phyloP scores from a whole-genome alignment of 2,329 filamentous ascomycete species.

The Phyllachora maydis region DNA sequence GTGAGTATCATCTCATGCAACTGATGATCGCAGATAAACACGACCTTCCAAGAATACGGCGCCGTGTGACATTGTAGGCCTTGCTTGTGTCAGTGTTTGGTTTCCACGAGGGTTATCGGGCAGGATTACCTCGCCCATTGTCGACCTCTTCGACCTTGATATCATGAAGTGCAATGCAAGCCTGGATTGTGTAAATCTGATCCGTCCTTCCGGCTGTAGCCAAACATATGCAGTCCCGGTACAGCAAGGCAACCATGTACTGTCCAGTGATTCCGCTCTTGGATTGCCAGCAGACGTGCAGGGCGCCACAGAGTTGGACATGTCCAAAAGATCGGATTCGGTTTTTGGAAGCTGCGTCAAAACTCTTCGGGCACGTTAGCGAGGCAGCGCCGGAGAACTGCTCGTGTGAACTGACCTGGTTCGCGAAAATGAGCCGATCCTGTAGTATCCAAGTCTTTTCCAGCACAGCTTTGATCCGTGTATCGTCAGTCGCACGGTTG shows the following conservation, averaged over 20 bases:
- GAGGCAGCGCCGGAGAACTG: too few species aligned
- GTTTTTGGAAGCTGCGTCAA: slow-evolving; percentile 32
- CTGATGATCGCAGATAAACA: slow-evolving; percentile 59
- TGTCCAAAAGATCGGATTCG: slow-evolving; percentile 67
- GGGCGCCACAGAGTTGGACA: slow-evolving; percentile 59
- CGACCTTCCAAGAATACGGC: slow-evolving; percentile 77
- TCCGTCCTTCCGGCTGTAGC: slow-evolving; percentile 45
- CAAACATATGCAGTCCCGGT: slow-evolving; percentile 59
- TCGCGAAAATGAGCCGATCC: slow-evolving; percentile 55
- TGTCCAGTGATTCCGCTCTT: slow-evolving; percentile 46
- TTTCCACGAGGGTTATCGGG: slow-evolving; percentile 5
- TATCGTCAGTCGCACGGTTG: slow-evolving; percentile 67
- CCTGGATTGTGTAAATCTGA: slow-evolving; percentile 50
- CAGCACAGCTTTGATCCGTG: slow-evolving; percentile 44
- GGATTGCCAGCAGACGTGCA: slow-evolving; percentile 69
- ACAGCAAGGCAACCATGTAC: slow-evolving; percentile 76
- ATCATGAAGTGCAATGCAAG: slow-evolving; percentile 48
- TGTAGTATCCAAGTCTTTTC: slow-evolving; percentile 74
- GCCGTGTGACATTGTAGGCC: slow-evolving; percentile 75
- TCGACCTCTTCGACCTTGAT: slow-evolving; percentile 50
- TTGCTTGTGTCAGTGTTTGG: slow-evolving; percentile 13
- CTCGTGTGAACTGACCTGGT: too few species aligned
- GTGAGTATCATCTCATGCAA: slow-evolving; percentile 74
- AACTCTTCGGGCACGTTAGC: slow-evolving; percentile 15
- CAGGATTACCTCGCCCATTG: slow-evolving; percentile 45